Base-by-base conservation (phyloP, 2,329 filamentous ascomycete genomes). In the Verticillium albo-atrum region DNA sequence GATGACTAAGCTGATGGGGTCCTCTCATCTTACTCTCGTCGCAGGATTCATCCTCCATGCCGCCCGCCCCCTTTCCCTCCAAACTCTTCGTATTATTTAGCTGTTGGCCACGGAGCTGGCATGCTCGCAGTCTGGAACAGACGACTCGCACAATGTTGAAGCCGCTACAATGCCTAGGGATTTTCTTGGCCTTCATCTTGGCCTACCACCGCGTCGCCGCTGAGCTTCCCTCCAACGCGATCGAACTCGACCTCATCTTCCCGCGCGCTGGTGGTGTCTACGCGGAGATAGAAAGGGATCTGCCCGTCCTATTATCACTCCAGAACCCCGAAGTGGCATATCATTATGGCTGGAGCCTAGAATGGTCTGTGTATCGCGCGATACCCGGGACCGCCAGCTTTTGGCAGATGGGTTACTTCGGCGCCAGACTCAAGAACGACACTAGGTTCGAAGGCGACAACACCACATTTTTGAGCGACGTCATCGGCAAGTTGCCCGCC, bases 181-280 rank as follows among this genome's bases (percentile, higher is more conserved):
- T 5, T 4, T 47, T 55, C 3, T 7, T 57, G 2, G 15, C 50
- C 54, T 9, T 54, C 14, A 2, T 32, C 32, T 5, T 35, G n/a
- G n/a, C 14, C 15, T 25, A 27, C 26, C 37, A 51, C 4, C 42
- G 3, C 9, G 55, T 28, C 2, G 23, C 47, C 57, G 61, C 61
- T 26, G 57, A 63, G 32, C 23, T 62, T 23, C 60, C 61, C 25
- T 60, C 61, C 34, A 57, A 63, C 55, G 60, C 60, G 30, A 55
- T 63, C 37, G 60, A 63, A 42, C 60, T 63, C 32, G 61, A 63
- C 14, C 55, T 63, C 35, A 55, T 63, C 52, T 63, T 63, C 55
- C 61, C 61, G 27, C 61, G 61, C 12, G 15, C 59, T 9, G 61
- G 56, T 28, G 60, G 60, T 25, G 60, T 60, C 17, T 63, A 62